Evolutionary conservation across 108 stramenopile species (phyloP).

Genomic region (Cyclotella distinguenda): DNA sequence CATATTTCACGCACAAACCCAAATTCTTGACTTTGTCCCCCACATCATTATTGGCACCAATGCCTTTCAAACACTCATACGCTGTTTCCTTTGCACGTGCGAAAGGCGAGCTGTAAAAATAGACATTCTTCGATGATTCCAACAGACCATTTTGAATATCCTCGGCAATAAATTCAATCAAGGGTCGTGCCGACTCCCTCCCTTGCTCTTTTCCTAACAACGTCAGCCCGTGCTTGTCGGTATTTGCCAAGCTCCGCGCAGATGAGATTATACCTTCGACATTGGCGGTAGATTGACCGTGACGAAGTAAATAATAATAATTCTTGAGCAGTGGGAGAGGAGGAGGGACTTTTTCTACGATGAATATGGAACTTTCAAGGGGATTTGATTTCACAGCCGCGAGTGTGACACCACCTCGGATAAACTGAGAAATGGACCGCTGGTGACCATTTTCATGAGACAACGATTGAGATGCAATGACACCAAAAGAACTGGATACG

Average conservation of each 20-base stretch:
- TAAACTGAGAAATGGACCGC: too few species aligned
- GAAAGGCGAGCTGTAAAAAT: constrained; percentile 80
- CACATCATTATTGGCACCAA: constrained; percentile 28
- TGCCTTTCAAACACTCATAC: constrained; percentile 57
- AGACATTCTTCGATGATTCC: constrained; percentile 41
- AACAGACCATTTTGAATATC: constrained; percentile 25
- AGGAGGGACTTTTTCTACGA: constrained; percentile 58
- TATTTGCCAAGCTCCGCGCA: constrained; percentile 66
- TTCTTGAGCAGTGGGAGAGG: constrained; percentile 60
- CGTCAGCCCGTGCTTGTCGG: constrained; percentile 70
- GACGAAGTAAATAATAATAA: constrained; percentile 72
- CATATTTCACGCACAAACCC: constrained; percentile 48
- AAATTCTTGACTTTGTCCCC: constrained; percentile 34
- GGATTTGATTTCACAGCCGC: constrained; percentile 14
- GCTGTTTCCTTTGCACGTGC: constrained; percentile 77
- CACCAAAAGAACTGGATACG: too few species aligned
- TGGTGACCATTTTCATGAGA: too few species aligned
- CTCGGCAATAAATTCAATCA: constrained; percentile 50
- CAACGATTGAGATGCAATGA: too few species aligned
- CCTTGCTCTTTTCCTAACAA: constrained; percentile 72
- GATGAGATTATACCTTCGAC: constrained; percentile 81
- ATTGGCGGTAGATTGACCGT: constrained; percentile 80
- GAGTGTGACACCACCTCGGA: too few species aligned
- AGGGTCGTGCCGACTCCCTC: constrained; percentile 46
- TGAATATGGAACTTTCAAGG: constrained; percentile 19